Evolutionary conservation across 257 asterid species (phyloP).

Genomic region (Solanum arcanum): DNA sequence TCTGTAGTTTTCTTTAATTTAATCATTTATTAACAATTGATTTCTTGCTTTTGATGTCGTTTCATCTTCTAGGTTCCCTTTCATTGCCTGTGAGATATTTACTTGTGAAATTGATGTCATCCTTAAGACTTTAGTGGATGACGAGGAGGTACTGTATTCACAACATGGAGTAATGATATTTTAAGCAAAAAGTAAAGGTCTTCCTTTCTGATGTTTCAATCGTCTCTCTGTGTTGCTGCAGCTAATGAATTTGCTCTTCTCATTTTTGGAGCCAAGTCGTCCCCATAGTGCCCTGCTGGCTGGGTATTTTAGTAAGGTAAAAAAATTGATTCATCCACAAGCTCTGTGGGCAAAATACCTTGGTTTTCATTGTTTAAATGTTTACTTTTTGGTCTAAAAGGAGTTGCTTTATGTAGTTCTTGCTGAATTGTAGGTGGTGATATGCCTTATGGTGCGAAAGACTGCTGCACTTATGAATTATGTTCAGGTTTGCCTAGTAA

Average conservation of each 20-base stretch:
- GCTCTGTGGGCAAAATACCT: neutral
- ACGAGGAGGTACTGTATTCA: constrained; percentile 64
- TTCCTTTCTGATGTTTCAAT: constrained; percentile 3
- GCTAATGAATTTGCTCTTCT: constrained; percentile 91
- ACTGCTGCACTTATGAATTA: constrained; percentile 75
- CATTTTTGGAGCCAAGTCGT: constrained; percentile 85
- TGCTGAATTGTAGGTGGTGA: constrained; percentile 52
- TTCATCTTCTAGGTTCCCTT: constrained; percentile 67
- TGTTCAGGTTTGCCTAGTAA: constrained; percentile 51
- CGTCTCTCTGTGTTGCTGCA: constrained; percentile 23
- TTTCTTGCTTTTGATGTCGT: constrained; percentile 5
- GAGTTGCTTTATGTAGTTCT: constrained; percentile 4
- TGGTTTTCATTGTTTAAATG: neutral
- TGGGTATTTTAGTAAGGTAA: constrained; percentile 96
- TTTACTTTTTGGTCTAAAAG: neutral
- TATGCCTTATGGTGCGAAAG: constrained; percentile 90
- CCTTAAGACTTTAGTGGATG: constrained; percentile 89
- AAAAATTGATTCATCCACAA: constrained; percentile 7
- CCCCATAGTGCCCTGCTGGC: constrained; percentile 84
- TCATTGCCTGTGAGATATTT: constrained; percentile 91
- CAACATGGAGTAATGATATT: neutral
- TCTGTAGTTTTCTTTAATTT: neutral
- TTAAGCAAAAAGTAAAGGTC: constrained; percentile 2
- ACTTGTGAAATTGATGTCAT: constrained; percentile 97
- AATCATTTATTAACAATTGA: neutral